Conservation (phyloP, 139 green algal species). For the Chlorella vulgaris region DNA sequence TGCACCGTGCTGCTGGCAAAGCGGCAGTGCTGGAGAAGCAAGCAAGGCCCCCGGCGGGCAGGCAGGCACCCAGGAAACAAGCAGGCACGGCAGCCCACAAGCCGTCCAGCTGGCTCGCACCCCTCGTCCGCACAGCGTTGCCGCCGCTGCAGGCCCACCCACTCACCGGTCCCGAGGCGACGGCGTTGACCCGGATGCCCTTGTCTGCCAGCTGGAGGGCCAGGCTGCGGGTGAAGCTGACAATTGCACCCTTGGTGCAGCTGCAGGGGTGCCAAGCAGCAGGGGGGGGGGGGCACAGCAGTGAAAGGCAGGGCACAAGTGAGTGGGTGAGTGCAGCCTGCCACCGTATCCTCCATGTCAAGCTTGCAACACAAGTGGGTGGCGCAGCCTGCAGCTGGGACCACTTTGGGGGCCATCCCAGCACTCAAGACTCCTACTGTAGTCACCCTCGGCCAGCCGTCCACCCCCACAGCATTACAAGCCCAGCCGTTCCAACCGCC, state of each 20-base stretch:
- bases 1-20: too few species aligned
- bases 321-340: not conserved
- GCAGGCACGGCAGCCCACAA: too few species aligned
- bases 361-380: too few species aligned
- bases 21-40: not conserved
- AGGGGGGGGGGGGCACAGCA: too few species aligned
- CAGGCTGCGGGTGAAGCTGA: constrained; percentile 63
- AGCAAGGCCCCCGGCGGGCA: not conserved
- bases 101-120: too few species aligned
- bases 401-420: too few species aligned
- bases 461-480: too few species aligned
- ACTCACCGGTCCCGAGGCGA: constrained; percentile 67
- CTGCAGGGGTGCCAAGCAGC: constrained; percentile 37
- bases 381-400: not conserved
- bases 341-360: constrained; percentile 63
- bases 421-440: too few species aligned
- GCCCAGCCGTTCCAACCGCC: too few species aligned
- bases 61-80: not conserved
- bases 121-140: not conserved
- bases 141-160: too few species aligned
- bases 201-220: constrained; percentile 52
- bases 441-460: too few species aligned
- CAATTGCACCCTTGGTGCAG: constrained; percentile 73
- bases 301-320: not conserved
- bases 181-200: constrained; percentile 79